Evolutionary conservation across 192 early-diverging fungal genomes (phyloP), one percentile per base, ranked within the genome.

Genomic region (Coemansia guatemalensis): DNA sequence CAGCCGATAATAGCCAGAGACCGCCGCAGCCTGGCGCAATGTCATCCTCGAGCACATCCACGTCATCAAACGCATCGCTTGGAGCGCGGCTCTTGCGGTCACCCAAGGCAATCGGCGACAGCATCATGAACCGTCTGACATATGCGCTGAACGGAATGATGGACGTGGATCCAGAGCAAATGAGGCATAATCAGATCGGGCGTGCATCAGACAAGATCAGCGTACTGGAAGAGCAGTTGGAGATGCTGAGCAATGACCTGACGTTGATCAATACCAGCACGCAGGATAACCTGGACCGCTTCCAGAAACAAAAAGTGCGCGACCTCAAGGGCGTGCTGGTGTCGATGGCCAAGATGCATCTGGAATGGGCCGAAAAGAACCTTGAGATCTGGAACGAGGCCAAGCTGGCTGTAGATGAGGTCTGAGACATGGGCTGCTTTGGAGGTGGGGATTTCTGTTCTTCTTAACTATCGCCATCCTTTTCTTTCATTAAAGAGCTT

Each of bases 141-240:
- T 83, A 79, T 35, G 94, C 89, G 32, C 66, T 99, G 21, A 93
- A 96, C 69, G 92, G 93, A 1, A 87, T 98, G 63, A 95, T 98
- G 78, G 96, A 98, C 73, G 94, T 94, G 5, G 96, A 99, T 73
- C 95, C 95, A 1, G 92, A 92, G 39, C 85, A 88, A 22, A 92
- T 93, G 35, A 86, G 95, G 9, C 88, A 94, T 51, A 91, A 90
- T 72, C 90, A 89, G 57, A 95, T 99, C 47, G 91, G 92, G 18
- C 90, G 89, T 35, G 90, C 93, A 5, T 86, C 87, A 20, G 96
- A 98, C 63, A 75, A 83, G 21, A 94, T 98, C 58, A 75, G 69
- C 44, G 66, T 88, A 58, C 79, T 98, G 33, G 93, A 94, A 74
- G 87, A 89, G 64, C 88, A 95, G 32, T 74, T 92, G 53, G 88